Base-by-base conservation (phyloP, 148 eudicot species). In the Dysphania ambrosioides region DNA sequence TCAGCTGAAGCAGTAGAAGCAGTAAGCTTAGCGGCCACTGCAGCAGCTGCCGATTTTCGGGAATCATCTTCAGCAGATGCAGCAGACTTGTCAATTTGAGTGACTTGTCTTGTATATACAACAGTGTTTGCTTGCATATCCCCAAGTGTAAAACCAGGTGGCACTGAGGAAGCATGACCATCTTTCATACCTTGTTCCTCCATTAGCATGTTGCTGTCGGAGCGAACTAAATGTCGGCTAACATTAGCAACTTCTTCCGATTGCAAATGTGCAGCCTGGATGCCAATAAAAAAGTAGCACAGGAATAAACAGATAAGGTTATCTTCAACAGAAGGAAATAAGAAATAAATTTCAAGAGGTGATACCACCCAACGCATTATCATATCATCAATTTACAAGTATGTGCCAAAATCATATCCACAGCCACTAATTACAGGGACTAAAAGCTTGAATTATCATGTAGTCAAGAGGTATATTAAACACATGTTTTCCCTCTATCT, bases 1-100 rank as follows among this genome's bases (percentile, higher is more conserved):
- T 95, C 86, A 19, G 97, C 92, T 9, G 98, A 90, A 68, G 97
- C 88, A 75, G 93, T 82, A 18, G 97, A 87, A 24, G 93, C 96
- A 13, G 97, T 84, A 58, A 90, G 97, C 84, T 90, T 86, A 38
- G 97, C 98, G 6, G 97, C 97, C 66, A 92, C 85, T 13, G 90
- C 98, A 47, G 97, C 97, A 30, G 93, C 97, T 6, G 89, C 84
- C 9, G 96, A 85, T 80, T 89, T 90, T 13, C 81, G 59, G 21
- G 87, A 73, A 60, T 86, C 92, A 11, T 86, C 92, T 32, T 83
- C 84, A 21, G 36, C 6, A 41, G 71, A 72, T 32, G 63, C 68
- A 21, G 89, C 71, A 21, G 90, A 72, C 57, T 86, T 85, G 26
- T 88, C 89, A 11, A 85, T 44, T 53, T 64, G 58, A 66, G 93